Evolutionary conservation across 1,139 yeast species (phyloP), one percentile per base, ranked within the genome.

Genomic region (Kluyveromyces marxianus): DNA sequence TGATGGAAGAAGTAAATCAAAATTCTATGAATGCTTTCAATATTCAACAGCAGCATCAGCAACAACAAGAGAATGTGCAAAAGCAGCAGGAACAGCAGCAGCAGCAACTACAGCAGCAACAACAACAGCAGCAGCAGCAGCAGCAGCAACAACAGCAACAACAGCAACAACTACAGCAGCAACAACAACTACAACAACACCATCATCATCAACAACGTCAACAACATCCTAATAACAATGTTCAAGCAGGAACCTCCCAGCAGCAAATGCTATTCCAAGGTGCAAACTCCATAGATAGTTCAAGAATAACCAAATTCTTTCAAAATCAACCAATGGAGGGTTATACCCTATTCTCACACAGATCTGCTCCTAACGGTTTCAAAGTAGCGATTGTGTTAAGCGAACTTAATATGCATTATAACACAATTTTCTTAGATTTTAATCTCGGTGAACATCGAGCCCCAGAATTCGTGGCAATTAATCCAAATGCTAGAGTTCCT

Each of bases 281-380:
- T 26, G 54, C 55, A 3, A 35, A 46, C 25, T 52, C 54, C 29
- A 50, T 57, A 43, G 65, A 69, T 52, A 36, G 50, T 53, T 45
- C 78, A 71, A 72, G 95, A 56, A 80, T 89, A 48, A 75, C 87
- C 28, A 76, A 77, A 51, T 88, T 87, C 63, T 83, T 88, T 62
- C 80, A 77, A 54, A 81, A 83, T 56, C 86, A 83, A 52, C 96
- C 96, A 3, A 69, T 77, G 25, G 87, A 83, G 52, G 97, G 97
- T 2, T 87, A 78, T 64, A 87, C 96, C 2, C 71, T 90, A 44
- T 88, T 90, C 60, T 82, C 94, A 25, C 97, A 90, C 66, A 71
- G 96, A 58, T 84, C 95, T 7, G 97, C 97, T 1, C 97, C 97
- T 29, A 90, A 90, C 66, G 97, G 97, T 6, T 92, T 89, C 74